Evolutionary conservation across 768 basidiomycete species (phyloP).

Genomic region (Neoboletus magnificus): DNA sequence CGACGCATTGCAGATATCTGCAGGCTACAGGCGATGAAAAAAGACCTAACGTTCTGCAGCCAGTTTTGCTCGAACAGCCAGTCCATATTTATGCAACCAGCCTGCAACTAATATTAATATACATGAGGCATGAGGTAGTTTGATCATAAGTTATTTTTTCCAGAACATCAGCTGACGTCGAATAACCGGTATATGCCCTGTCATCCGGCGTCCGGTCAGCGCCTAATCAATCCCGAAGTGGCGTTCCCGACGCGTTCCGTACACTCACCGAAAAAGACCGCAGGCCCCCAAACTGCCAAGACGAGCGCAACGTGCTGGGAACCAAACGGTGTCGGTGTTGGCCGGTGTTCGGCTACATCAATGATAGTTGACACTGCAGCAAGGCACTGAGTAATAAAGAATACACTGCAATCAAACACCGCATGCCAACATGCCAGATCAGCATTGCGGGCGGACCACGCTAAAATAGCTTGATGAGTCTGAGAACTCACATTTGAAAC

Average conservation of each 20-base stretch:
- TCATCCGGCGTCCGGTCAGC: not conserved
- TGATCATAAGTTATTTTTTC: slow-evolving; percentile 14
- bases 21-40: too few species aligned
- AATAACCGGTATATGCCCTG: slow-evolving; percentile 39
- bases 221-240: not conserved
- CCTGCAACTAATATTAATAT: not conserved
- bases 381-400: slow-evolving; percentile 46
- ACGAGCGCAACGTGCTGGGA: slow-evolving; percentile 64
- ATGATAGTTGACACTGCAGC: slow-evolving; percentile 49
- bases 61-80: not conserved
- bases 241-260: not conserved
- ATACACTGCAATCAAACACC: slow-evolving; percentile 30
- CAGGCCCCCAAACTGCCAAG: slow-evolving; percentile 58
- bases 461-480: not conserved
- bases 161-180: slow-evolving; percentile 39
- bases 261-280: slow-evolving; percentile 49
- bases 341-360: slow-evolving; percentile 40
- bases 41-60: too few species aligned
- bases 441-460: not conserved
- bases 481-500: slow-evolving; percentile 47
- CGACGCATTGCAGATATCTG: too few species aligned
- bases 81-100: not conserved
- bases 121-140: not conserved
- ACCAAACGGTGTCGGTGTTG: slow-evolving; percentile 51
- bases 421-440: not conserved